Evolutionary conservation across 1,139 yeast genomes (phyloP), one percentile per base, ranked within the genome.

Genomic region (Scheffersomyces stambukii): DNA sequence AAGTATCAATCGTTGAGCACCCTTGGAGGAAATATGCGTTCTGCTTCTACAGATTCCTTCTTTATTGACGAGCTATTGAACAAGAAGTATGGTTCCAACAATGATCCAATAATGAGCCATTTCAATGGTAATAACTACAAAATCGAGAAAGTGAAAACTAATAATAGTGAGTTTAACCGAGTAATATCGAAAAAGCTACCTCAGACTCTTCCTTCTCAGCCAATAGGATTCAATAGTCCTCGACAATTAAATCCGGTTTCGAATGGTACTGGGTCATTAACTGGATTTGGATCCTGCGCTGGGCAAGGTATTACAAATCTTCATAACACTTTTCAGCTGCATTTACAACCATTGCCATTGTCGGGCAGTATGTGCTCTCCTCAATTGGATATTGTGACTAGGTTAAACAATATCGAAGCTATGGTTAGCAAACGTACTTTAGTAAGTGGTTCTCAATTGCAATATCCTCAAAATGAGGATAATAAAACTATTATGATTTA

Each of bases 31-130:
- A 53, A 56, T 30, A 44, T 56, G 32, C 48, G 60, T 25, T 53
- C 60, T 23, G 63, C 63, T 8, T 59, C 65, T 4, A 60, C 62
- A 3, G 66, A 60, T 35, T 57, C 64, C 6, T 34, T 56, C 8
- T 55, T 59, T 30, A 57, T 59, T 26, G 62, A 57, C 35, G 64
- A 57, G 32, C 35, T 56, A 10, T 38, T 55, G 24, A 41, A 46
- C 19, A 48, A 48, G 24, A 50, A 51, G 31, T 57, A 56, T 31
- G 60, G 60, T 3, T 25, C 31, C 12, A 8, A 8, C 18, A 16
- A 8, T 16, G n/a, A n/a, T n/a, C n/a, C n/a, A n/a, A 5, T 16
- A 12, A 15, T 9, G 23, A 10, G 18, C 18, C 6, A 6, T 10
- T 6, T 9, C 7, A 16, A 16, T 16, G 18, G 18, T 16, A 8